Evolutionary conservation across 192 early-diverging fungal genomes (phyloP).

Genomic region (Backusella parvicylindrica): DNA sequence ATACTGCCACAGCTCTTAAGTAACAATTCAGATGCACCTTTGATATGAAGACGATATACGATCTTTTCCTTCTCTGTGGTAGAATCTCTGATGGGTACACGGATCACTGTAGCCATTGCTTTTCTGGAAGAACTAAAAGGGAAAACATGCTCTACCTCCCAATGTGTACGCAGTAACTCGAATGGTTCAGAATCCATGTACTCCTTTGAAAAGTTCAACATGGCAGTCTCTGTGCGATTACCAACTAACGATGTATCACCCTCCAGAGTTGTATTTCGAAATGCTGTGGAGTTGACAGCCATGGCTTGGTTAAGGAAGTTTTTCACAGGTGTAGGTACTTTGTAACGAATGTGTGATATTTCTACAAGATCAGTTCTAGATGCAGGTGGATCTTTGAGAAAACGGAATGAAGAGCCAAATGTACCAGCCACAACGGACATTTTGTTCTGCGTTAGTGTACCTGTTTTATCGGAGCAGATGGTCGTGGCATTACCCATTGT

Average conservation of each 20-base stretch:
- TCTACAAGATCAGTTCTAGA: slow-evolving; percentile 38
- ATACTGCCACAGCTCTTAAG: slow-evolving; percentile 61
- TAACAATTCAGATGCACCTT: slow-evolving; percentile 91
- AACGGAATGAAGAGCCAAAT: slow-evolving; percentile 68
- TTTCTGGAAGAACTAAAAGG: slow-evolving; percentile 93
- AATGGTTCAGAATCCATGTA: slow-evolving; percentile 61
- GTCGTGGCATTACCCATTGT: slow-evolving; percentile 99
- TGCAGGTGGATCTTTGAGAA: slow-evolving; percentile 39
- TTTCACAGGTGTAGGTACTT: slow-evolving; percentile 38
- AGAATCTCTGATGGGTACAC: slow-evolving; percentile 43
- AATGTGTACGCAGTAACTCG: slow-evolving; percentile 55
- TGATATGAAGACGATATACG: slow-evolving; percentile 79
- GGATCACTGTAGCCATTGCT: slow-evolving; percentile 84
- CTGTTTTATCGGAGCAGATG: slow-evolving; percentile 98
- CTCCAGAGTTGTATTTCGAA: slow-evolving; percentile 44
- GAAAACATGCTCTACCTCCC: slow-evolving; percentile 64
- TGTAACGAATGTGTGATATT: slow-evolving; percentile 44
- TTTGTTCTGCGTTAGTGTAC: slow-evolving; percentile 94
- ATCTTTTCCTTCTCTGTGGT: slow-evolving; percentile 1
- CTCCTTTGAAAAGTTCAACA: slow-evolving; percentile 77
- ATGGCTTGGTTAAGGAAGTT: slow-evolving; percentile 69
- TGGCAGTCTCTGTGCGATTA: slow-evolving; percentile 92
- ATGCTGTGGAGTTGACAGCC: slow-evolving; percentile 81
- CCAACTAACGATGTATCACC: slow-evolving; percentile 66
- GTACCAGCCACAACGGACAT: slow-evolving; percentile 94